Evolutionary conservation across 768 basidiomycete genomes (phyloP), one percentile per base, ranked within the genome.

Genomic region (Mycena galericulata): DNA sequence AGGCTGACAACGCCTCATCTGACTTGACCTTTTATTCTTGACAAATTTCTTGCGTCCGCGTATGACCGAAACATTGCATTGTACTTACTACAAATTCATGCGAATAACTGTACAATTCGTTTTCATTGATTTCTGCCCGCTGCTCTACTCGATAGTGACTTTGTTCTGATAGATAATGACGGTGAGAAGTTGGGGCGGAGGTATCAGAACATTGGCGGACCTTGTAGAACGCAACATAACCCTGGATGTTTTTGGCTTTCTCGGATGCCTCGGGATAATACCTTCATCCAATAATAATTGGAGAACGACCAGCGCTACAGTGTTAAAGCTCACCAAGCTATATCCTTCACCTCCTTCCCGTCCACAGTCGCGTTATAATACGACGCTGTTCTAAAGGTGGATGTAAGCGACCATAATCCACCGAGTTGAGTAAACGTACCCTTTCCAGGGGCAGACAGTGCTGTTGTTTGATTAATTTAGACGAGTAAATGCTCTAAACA

Each of bases 221-320:
- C 85, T 93, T 93, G 83, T 95, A 92, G 75, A 95, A 94, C 0
- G 93, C 94, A 24, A 94, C 83, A 74, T 89, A 88, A 12, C 83
- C 83, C 76, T 91, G 85, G 74, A 94, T 91, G 7, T 85, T 75
- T 53, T 86, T 82, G 0, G 92, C 93, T 68, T 84, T 85, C 5
- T 85, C 80, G 29, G 82, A 86, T 0, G 90, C 80, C 1, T 82
- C 58, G 0, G 91, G 87, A 73, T 94, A 94, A 73, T 89, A 91
- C 91, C 92, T 92, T 32, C 34, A 17, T n/a, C 62, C 46, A 12
- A 38, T 15, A 30, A 34, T 15, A 26, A 3, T 24, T 59, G 20
- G n/a, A n/a, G 8, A 2, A 15, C 26, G 22, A 38, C 14, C 11
- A 17, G 2, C 18, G 6, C 10, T 3, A 24, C 4, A n/a, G 12